These are phyloP conservation scores for Crotalaria pallida DNA, from an alignment of 306 rosid species.

Conservation along the genomic window DNA sequence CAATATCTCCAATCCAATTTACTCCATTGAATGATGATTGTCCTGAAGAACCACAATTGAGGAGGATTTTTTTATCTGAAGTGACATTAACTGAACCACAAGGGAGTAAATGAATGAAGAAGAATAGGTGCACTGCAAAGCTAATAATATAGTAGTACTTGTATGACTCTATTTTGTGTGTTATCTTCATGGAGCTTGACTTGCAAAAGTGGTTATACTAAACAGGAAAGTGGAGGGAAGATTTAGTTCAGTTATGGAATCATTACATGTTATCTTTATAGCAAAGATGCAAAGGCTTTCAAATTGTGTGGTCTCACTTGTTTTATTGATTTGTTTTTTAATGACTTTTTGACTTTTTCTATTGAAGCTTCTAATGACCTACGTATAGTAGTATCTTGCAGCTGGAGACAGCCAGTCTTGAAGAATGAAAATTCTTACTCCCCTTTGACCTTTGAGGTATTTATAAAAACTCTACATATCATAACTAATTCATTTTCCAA, in stretches of 20 bases:
- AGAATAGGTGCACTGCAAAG: neutral
- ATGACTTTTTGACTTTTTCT: too few relatives aligned
- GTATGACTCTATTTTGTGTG: neutral
- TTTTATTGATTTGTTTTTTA: too few relatives aligned
- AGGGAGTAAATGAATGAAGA: neutral
- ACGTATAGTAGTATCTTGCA: neutral
- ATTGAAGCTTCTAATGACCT: neutral
- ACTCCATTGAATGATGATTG: conserved; percentile 28
- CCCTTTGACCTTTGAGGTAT: neutral
- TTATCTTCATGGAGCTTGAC: conserved; percentile 17
- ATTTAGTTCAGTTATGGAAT: neutral
- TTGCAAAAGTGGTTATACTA: neutral
- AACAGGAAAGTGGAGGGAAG: neutral
- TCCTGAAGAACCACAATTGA: conserved; percentile 27
- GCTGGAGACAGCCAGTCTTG: neutral
- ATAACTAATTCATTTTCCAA: too few relatives aligned
- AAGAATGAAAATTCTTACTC: neutral
- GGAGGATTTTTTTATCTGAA: conserved; percentile 25
- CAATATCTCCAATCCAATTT: conserved; percentile 32
- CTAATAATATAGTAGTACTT: neutral
- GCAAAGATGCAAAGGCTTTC: neutral
- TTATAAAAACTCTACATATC: neutral
- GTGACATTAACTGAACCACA: conserved; percentile 14
- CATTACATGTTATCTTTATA: neutral
- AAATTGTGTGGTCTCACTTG: neutral